A percentile compares a stretch with the other conserved stretches of the same genome.
Conservation (phyloP, 108 stramenopile species). For the Nannochloropsis gaditana region DNA sequence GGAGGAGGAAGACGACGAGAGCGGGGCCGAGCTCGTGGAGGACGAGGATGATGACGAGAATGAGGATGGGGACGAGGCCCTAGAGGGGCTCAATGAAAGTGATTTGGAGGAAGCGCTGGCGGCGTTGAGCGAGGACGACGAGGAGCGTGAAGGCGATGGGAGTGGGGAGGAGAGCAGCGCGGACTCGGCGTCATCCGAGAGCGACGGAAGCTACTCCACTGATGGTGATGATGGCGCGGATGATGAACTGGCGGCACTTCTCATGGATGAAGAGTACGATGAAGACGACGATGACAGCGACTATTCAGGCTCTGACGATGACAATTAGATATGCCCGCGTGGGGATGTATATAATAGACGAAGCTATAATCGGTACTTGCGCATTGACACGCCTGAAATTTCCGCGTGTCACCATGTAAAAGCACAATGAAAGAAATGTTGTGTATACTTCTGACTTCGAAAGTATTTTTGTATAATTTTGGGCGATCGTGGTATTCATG, state of each 20-base stretch:
- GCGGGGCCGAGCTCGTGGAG: not conserved
- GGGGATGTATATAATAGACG: too few species aligned
- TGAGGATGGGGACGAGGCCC: not conserved
- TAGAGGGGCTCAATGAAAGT: not conserved
- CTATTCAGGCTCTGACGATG: not conserved
- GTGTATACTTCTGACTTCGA: too few species aligned
- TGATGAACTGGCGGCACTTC: not conserved
- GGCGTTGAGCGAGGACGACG: not conserved
- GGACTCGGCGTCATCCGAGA: not conserved
- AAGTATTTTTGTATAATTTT: too few species aligned
- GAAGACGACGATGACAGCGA: constrained; percentile 1
- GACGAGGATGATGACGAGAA: not conserved
- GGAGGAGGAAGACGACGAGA: constrained; percentile 29
- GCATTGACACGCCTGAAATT: too few species aligned
- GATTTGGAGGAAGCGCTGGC: not conserved
- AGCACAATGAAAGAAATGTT: too few species aligned
- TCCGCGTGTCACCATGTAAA: too few species aligned
- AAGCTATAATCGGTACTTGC: too few species aligned
- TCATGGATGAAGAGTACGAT: not conserved
- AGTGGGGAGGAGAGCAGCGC: not conserved
- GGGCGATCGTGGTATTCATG: too few species aligned
- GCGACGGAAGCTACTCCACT: not conserved
- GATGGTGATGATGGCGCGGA: not conserved
- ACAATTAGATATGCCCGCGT: not conserved
- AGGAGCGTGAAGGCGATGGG: not conserved